Evolutionary conservation across 1,284 basidiomycete species (phyloP), one percentile per base, ranked within the genome.

Genomic region (Papiliotrema fonsecae): DNA sequence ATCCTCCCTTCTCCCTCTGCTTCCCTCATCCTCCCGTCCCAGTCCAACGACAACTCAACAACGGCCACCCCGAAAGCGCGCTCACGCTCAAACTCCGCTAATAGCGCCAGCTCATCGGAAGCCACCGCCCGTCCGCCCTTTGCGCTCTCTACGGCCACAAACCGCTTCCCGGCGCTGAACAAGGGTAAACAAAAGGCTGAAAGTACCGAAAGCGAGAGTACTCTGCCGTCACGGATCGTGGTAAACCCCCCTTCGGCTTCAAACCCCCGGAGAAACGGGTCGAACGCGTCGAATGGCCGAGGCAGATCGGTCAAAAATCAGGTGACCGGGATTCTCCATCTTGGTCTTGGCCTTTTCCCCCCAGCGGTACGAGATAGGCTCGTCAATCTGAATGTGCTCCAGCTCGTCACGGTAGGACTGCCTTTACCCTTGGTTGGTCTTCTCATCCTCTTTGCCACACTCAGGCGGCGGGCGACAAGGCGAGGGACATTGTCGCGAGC

Each of bases 1-100:
- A 35, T 56, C 41, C 52, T 62, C 13, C 60, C 62, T 4, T 61
- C 62, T 6, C 62, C 64, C 3, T 50, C 55, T 2, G 51, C 51
- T 19, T 64, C 62, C 10, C 49, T 49, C 27, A 40, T 60, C 25
- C 55, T 64, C 4, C 41, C 49, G 11, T n/a, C 22, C 27, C n/a
- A n/a, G 6, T 5, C 34, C 27, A 18, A 25, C 19, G 27, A 38
- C 36, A 34, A 26, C 13, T 16, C n/a, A 14, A 42, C n/a, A n/a
- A n/a, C 27, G 14, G 27, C 27, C 22, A n/a, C 4, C 25, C 24
- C 2, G 22, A 18, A 30, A 42, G 39, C 30, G 16, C 31, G 19
- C 16, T 39, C 49, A 2, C 41, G 56, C 6, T 50, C 56, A n/a
- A 39, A 49, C 5, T 55, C 48, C n/a, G n/a, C 30, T 31, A 31